Conservation (phyloP, 805 yeast species). For the Ogataea ganodermae region DNA sequence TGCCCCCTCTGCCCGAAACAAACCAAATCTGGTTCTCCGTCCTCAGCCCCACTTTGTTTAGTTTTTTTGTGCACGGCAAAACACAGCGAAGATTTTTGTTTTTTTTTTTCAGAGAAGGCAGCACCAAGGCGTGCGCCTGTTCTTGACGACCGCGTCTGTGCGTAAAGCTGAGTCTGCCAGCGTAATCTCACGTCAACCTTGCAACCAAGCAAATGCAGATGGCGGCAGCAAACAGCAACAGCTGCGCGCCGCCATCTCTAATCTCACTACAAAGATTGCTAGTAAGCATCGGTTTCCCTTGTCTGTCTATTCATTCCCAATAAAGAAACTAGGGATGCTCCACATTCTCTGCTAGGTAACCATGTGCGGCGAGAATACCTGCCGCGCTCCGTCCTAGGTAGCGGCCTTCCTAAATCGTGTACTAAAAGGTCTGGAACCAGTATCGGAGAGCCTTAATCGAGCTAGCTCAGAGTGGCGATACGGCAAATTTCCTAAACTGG, state of each 20-base stretch:
- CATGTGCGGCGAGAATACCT: not conserved
- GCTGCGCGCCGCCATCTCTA: not conserved
- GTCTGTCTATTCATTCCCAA: not conserved
- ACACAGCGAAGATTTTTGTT: not conserved
- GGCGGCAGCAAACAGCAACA: not conserved
- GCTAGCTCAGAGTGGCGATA: not conserved
- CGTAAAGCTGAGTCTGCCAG: slow-evolving; percentile 1
- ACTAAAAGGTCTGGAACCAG: slow-evolving; percentile 4
- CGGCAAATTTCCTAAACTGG: not conserved
- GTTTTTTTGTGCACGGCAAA: too few species aligned
- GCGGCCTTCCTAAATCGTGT: not conserved
- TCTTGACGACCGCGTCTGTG: slow-evolving; percentile 1
- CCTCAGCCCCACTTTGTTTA: not conserved
- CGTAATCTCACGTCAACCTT: not conserved
- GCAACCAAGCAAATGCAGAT: not conserved
- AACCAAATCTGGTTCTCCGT: not conserved
- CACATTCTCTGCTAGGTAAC: not conserved
- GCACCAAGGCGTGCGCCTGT: not conserved
- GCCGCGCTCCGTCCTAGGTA: not conserved
- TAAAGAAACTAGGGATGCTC: not conserved
- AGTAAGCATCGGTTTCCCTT: not conserved
- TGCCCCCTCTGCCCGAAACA: too few species aligned
- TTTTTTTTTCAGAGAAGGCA: too few species aligned
- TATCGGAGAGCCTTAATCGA: not conserved
- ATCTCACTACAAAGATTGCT: not conserved